phyloP scores from a whole-genome alignment of 768 basidiomycete genomes.

The Nidularia pulvinata region DNA sequence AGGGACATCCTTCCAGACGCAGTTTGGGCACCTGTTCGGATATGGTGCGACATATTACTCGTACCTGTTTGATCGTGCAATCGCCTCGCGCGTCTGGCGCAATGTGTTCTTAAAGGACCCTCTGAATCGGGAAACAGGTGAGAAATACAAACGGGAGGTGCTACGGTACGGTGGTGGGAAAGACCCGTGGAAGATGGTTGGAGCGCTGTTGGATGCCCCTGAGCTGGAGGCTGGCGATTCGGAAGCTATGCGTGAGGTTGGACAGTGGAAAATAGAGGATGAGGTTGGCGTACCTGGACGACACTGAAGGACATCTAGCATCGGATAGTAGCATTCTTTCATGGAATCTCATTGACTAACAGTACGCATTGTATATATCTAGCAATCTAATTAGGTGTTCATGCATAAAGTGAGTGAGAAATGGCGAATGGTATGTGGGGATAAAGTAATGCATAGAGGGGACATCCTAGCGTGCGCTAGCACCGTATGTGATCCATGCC shows the following conservation, averaged over 20 bases:
- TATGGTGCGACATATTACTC: conserved; percentile 99
- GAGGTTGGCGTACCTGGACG: conserved; percentile 60
- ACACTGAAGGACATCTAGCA: no score
- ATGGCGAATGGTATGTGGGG: no score
- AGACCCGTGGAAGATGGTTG: conserved; percentile 95
- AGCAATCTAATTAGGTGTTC: no score
- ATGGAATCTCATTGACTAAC: no score
- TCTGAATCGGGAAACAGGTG: conserved; percentile 72
- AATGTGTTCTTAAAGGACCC: conserved; percentile 72
- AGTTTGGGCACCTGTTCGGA: conserved; percentile 94
- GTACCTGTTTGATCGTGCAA: conserved; percentile 95
- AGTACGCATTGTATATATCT: no score
- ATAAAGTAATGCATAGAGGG: no score
- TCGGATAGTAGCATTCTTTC: no score
- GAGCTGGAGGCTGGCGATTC: conserved; percentile 72
- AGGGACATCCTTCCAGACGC: conserved; percentile 92
- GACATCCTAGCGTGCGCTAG: no score
- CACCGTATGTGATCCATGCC: no score
- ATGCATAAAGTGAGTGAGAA: no score
- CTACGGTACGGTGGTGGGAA: conserved; percentile 84
- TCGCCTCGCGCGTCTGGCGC: conserved; percentile 90
- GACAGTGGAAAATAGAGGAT: conserved; percentile 84
- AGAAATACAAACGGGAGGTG: conserved; percentile 77
- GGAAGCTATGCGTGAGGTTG: conserved; percentile 88
- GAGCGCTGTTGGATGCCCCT: conserved; percentile 61